Base-by-base conservation (phyloP, 208 protist species). In the Crithidia bombi region DNA sequence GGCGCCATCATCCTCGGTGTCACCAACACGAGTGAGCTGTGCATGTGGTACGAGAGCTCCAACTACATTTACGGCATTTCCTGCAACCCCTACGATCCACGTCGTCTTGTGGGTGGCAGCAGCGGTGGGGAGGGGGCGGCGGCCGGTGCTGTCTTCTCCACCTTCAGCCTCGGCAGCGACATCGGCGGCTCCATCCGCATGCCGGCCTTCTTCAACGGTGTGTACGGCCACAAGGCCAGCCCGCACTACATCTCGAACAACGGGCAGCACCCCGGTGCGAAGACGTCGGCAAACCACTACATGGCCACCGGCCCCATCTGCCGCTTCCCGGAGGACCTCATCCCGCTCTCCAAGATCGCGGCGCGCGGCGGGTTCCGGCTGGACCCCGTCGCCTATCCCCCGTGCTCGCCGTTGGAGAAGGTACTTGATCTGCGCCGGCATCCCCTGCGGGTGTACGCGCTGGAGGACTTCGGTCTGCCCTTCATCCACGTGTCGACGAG, bases 141-240 rank as follows among this genome's bases (percentile, higher is more conserved):
- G 23, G 87, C 91, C 25, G 89, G 82, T 7, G 89, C 89, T 0
- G 87, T 62, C 55, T 94, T 94, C 56, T 86, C 87, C 39, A 85
- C 86, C 72, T 92, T 96, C 71, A 86, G 81, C 66, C 68, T 97
- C 12, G 92, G 92, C 52, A 92, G 87, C 64, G 92, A 97, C 71
- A 94, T 96, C 69, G 92, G 90, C 52, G 92, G 92, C 26, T 96
- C 90, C 28, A 96, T 97, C 52, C 89, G 92, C 69, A 92, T 94
- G 87, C 92, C 92, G 9, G 86, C 90, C 61, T 92, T 90, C 75
- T 96, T 95, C 78, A 95, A 94, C 65, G 92, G 92, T 55, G 88
- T 97, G 21, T 96, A 87, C 76, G 92, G 92, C 17, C 83, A 92
- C 81, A 96, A 96, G 80, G 77, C 90, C 39, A 91, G 82, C 56